Evolutionary conservation across 2,329 filamentous ascomycete genomes (phyloP).

Genomic region (Lecanicillium sp.): DNA sequence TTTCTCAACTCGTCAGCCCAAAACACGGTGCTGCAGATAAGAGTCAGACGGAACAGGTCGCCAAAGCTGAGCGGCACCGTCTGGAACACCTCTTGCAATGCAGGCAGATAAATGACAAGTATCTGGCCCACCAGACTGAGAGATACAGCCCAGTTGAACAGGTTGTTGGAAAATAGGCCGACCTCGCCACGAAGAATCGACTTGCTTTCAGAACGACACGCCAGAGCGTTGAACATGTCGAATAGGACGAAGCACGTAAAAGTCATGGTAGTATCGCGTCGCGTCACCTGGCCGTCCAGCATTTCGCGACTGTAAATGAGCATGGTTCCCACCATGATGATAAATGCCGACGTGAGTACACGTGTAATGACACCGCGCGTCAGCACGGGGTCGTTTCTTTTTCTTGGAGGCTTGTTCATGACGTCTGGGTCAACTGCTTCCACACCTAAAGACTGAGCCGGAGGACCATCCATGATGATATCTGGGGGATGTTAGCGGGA

Average conservation of each 20-base stretch:
- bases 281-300: conserved; percentile 76
- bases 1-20: conserved; percentile 92
- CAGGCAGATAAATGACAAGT: conserved; percentile 90
- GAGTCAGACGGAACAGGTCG: conserved; percentile 67
- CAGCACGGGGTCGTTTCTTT: conserved; percentile 83
- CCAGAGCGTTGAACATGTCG: conserved; percentile 98
- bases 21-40: conserved; percentile 83
- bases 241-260: conserved; percentile 99
- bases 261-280: conserved; percentile 97
- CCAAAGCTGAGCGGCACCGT: conserved; percentile 74
- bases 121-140: conserved; percentile 80
- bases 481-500: conserved; percentile 46
- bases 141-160: conserved; percentile 95
- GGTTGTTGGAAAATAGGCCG: conserved; percentile 74
- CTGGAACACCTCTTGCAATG: conserved; percentile 91
- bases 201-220: conserved; percentile 87
- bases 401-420: conserved; percentile 81
- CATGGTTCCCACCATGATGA: conserved; percentile 92
- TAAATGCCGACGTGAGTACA: conserved; percentile 76
- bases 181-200: conserved; percentile 83
- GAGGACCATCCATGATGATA: conserved; percentile 98
- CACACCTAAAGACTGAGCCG: conserved; percentile 92
- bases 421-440: conserved; percentile 92
- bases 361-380: conserved; percentile 75
- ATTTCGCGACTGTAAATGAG: conserved; percentile 89